Conservation (phyloP, 768 basidiomycete genomes). For the Hygrocybe punicea region DNA sequence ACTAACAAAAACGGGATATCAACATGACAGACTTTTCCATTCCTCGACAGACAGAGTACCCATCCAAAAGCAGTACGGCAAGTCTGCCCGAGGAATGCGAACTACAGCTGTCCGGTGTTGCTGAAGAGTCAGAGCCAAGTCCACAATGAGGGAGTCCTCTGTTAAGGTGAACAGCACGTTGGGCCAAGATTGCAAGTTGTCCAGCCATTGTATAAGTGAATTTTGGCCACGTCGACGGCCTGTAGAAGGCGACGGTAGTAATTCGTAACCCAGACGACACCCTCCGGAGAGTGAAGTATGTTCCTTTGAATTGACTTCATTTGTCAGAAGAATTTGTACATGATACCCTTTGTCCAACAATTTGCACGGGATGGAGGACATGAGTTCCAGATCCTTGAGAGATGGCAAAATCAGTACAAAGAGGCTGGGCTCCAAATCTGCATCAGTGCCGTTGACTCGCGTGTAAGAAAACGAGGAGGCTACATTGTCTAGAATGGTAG, state of each 20-base stretch:
- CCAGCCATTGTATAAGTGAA: slow-evolving; percentile 32
- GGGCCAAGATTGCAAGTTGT: slow-evolving; percentile 20
- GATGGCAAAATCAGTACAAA: slow-evolving; percentile 16
- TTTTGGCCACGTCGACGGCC: neutral
- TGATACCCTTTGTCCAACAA: slow-evolving; percentile 4
- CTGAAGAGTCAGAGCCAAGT: slow-evolving; percentile 15
- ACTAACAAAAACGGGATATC: neutral
- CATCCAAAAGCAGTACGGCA: slow-evolving; percentile 60
- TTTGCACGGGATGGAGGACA: slow-evolving; percentile 6
- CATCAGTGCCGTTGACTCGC: neutral
- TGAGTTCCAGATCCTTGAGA: slow-evolving; percentile 10
- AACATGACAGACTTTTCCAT: slow-evolving; percentile 48
- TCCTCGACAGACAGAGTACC: slow-evolving; percentile 53
- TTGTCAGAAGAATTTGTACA: slow-evolving; percentile 6
- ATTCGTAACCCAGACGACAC: slow-evolving; percentile 21
- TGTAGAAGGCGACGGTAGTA: neutral
- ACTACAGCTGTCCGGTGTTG: slow-evolving; percentile 33
- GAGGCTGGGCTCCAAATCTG: slow-evolving; percentile 10
- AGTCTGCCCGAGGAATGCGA: slow-evolving; percentile 46
- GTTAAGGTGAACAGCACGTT: slow-evolving; percentile 36
- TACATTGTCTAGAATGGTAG: neutral
- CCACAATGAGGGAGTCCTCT: slow-evolving; percentile 25
- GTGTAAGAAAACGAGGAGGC: neutral
- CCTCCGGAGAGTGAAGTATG: slow-evolving; percentile 5
- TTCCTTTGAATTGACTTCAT: neutral